Evolutionary conservation across 306 rosid genomes (phyloP).

Genomic region (Acacia melanoxylon): DNA sequence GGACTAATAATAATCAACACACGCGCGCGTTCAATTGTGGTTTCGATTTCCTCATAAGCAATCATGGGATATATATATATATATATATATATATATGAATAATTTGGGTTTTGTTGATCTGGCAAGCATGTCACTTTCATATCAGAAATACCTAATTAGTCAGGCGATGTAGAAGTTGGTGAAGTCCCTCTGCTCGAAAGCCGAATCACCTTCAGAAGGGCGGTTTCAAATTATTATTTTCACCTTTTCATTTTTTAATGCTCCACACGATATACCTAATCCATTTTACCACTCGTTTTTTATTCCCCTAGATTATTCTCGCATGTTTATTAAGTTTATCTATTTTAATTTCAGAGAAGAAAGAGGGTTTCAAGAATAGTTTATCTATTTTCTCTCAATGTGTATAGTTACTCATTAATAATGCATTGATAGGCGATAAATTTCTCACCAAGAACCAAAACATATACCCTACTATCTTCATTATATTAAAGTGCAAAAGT

Average conservation of each 20-base stretch:
- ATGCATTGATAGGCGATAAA: background rate
- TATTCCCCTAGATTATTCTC: background rate
- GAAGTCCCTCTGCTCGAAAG: constrained; percentile 41
- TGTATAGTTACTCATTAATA: too few species aligned
- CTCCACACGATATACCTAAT: constrained; percentile 47
- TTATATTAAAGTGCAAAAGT: background rate
- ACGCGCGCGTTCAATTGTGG: background rate
- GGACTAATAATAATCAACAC: background rate
- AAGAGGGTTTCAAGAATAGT: background rate
- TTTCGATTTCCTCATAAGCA: background rate
- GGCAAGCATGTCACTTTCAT: constrained; percentile 41
- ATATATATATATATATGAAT: background rate
- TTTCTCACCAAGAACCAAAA: background rate
- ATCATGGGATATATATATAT: background rate
- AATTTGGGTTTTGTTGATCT: constrained; percentile 3
- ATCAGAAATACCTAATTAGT: constrained; percentile 35
- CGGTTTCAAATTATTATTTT: background rate
- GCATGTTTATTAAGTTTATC: constrained; percentile 9
- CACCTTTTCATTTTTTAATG: constrained; percentile 12
- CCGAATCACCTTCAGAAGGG: constrained; percentile 26
- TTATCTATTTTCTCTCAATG: background rate
- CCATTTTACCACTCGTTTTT: constrained; percentile 32
- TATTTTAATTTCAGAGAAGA: constrained; percentile 25
- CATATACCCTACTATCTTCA: background rate
- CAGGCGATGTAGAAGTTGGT: constrained; percentile 46